Evolutionary conservation across 1,284 basidiomycete genomes (phyloP), one percentile per base, ranked within the genome.

Genomic region (Rhodotorula sp.): DNA sequence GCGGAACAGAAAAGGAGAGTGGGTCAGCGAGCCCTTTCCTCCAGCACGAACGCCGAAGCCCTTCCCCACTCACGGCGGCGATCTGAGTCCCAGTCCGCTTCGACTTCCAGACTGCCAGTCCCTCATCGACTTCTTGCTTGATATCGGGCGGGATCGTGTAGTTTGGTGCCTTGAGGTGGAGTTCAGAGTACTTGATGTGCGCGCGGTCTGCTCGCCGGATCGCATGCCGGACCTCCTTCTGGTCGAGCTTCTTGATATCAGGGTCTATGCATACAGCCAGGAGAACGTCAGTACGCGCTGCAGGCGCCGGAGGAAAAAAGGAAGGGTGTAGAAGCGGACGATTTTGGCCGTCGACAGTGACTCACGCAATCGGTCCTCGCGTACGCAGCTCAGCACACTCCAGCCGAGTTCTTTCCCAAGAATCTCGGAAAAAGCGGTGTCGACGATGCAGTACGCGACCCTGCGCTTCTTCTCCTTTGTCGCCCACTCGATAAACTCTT

Each of bases 191-290:
- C 21, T 68, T 64, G 62, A 75, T 63, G 26, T 67, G 62, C 0
- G 66, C 58, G 31, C 65, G 60, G 43, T 68, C 60, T 0, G 74
- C 74, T 3, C 65, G 66, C 14, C 66, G 60, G 14, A 70, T 56
- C 60, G 72, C 70, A 48, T 73, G 69, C 8, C 64, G 64, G 34
- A 73, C 74, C 45, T 75, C 74, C 52, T 73, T 70, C 19, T 66
- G 49, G 15, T 69, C 67, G 61, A 75, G 69, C 50, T 72, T 66
- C 61, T 70, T 69, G 69, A 70, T 65, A 19, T 73, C 71, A 12
- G 71, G 71, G 62, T 73, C 73, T 75, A 60, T 16, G 28, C 5
- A 28, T 3, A n/a, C 1, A 6, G 8, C 1, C 4, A 50, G 23
- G 8, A 50, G 64, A 8, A 45, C 26, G 38, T 10, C 21, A 54